Percentiles rank a stretch among this genome's conserved stretches.
Evolutionary conservation across 257 asterid species (phyloP).

Genomic region (Avicennia marina): DNA sequence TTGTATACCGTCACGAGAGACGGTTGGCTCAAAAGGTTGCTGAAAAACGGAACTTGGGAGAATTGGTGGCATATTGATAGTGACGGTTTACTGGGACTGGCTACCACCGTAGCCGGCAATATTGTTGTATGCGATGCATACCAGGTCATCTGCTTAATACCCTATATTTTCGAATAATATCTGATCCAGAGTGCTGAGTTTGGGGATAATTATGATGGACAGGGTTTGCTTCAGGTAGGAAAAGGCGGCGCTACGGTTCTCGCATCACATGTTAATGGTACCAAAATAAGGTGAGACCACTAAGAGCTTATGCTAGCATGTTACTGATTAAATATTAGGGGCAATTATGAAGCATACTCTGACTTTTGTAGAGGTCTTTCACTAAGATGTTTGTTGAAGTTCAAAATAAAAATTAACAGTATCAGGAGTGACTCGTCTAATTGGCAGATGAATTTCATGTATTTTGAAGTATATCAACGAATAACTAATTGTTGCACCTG

Average conservation of each 20-base stretch:
- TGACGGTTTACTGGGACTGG: slow-evolving; percentile 36
- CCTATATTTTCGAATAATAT: neutral
- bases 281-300: slow-evolving; percentile 42
- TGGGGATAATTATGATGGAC: slow-evolving; percentile 4
- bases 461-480: neutral
- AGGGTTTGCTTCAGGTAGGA: slow-evolving; percentile 69
- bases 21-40: slow-evolving; percentile 56
- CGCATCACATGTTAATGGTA: slow-evolving; percentile 51
- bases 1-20: slow-evolving; percentile 61
- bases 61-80: slow-evolving; percentile 36
- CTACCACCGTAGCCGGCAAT: slow-evolving; percentile 40
- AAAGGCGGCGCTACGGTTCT: slow-evolving; percentile 43
- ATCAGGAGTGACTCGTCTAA: too few species aligned
- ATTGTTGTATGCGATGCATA: slow-evolving; percentile 50
- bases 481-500: too few species aligned
- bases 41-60: slow-evolving; percentile 56
- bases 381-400: too few species aligned
- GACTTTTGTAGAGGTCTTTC: too few species aligned
- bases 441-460: neutral
- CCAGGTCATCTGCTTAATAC: slow-evolving; percentile 24
- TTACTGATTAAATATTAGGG: neutral
- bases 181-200: too few species aligned
- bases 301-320: neutral
- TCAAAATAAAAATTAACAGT: neutral
- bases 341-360: too few species aligned